Evolutionary conservation across 139 green algal genomes (phyloP).

Genomic region (Tetradesmus lagerheimii): DNA sequence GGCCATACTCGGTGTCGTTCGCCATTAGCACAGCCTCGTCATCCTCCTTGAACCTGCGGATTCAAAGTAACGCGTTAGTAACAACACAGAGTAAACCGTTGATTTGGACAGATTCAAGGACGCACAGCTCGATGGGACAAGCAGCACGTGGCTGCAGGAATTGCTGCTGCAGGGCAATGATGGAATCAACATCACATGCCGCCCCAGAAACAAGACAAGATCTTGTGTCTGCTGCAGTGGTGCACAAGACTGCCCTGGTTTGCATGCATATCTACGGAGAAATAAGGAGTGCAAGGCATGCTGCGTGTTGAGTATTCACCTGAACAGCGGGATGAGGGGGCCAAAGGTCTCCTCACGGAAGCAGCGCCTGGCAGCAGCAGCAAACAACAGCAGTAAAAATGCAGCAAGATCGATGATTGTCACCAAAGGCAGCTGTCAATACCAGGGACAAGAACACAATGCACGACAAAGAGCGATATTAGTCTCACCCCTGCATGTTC

Average conservation of each 20-base stretch:
- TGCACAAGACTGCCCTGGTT: too few relatives aligned
- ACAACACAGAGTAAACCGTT: too few relatives aligned
- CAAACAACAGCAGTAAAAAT: neutral
- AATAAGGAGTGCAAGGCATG: neutral
- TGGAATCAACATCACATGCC: too few relatives aligned
- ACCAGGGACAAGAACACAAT: too few relatives aligned
- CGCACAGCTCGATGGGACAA: too few relatives aligned
- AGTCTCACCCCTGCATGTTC: neutral
- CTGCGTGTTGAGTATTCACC: conserved; percentile 31
- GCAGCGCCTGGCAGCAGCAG: conserved; percentile 65
- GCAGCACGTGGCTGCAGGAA: too few relatives aligned
- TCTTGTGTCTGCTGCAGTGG: too few relatives aligned
- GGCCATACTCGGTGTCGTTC: conserved; percentile 92
- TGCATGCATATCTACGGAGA: neutral
- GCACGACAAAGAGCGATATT: neutral
- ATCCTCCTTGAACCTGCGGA: conserved; percentile 60
- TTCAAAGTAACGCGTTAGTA: neutral
- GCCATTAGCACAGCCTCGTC: conserved; percentile 86
- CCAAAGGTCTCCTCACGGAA: conserved; percentile 97
- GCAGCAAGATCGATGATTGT: neutral
- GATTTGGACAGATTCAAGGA: too few relatives aligned
- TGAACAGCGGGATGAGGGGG: conserved; percentile 88
- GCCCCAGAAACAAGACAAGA: too few relatives aligned
- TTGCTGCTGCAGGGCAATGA: too few relatives aligned
- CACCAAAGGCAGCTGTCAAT: neutral